Evolutionary conservation across 1,139 yeast genomes (phyloP).

Genomic region (Tardiomyces blankii): DNA sequence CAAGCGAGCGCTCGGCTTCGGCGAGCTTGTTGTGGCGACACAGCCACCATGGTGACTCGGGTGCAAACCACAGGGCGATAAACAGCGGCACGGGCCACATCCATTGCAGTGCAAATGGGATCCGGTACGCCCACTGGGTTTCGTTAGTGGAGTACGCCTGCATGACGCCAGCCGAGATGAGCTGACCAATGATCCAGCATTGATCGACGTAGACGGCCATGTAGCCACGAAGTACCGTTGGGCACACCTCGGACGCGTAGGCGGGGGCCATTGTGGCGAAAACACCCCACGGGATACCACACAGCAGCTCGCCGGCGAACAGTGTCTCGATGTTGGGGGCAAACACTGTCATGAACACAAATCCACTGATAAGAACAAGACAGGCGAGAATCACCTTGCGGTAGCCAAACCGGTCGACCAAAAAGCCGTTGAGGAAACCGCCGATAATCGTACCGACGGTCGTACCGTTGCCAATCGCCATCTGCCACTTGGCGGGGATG

Average conservation of each 20-base stretch:
- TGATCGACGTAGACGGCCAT: constrained; percentile 34
- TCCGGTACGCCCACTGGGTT: constrained; percentile 26
- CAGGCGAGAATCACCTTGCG: constrained; percentile 27
- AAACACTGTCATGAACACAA: constrained; percentile 35
- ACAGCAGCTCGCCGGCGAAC: constrained; percentile 33
- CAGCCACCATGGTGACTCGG: constrained; percentile 50
- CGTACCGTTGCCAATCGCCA: constrained; percentile 30
- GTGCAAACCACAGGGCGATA: constrained; percentile 36
- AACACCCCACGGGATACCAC: constrained; percentile 38
- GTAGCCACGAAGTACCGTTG: constrained; percentile 33
- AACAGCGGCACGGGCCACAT: constrained; percentile 45
- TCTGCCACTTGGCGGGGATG: constrained; percentile 36
- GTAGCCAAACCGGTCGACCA: constrained; percentile 33
- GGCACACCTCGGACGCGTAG: constrained; percentile 38
- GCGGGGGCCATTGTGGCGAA: constrained; percentile 35
- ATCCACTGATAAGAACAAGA: constrained; percentile 22
- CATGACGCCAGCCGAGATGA: constrained; percentile 32
- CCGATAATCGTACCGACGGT: constrained; percentile 30
- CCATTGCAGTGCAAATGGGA: constrained; percentile 50
- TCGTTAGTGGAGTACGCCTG: constrained; percentile 19
- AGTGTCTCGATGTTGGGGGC: constrained; percentile 29
- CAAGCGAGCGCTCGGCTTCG: constrained; percentile 26
- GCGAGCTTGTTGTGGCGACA: constrained; percentile 29
- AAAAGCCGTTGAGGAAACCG: constrained; percentile 28
- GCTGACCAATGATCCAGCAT: constrained; percentile 37